Conservation (phyloP, 208 protist genomes). For the Vickermania ingenoplastis region DNA sequence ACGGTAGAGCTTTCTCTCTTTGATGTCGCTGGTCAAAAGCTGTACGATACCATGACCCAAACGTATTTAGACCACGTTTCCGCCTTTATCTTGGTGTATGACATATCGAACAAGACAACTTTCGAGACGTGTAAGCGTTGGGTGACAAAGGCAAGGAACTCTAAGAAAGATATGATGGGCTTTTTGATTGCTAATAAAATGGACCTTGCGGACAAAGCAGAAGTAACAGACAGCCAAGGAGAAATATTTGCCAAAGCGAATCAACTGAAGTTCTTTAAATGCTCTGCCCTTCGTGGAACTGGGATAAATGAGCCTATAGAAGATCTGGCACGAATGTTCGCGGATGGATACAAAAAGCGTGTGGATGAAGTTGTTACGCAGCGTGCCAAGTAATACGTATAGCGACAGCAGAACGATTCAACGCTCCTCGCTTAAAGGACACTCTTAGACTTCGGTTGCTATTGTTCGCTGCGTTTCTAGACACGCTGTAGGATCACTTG, state of each 20-base stretch:
- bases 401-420: too few species aligned
- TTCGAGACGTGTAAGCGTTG: slow-evolving; percentile 85
- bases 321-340: slow-evolving; percentile 50
- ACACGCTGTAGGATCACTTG: too few species aligned
- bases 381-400: slow-evolving; percentile 5
- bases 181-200: slow-evolving; percentile 85
- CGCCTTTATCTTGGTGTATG: slow-evolving; percentile 86
- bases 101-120: slow-evolving; percentile 83
- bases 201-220: slow-evolving; percentile 76
- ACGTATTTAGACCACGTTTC: slow-evolving; percentile 49
- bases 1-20: slow-evolving; percentile 82
- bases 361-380: slow-evolving; percentile 20
- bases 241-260: slow-evolving; percentile 67
- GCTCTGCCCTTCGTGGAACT: slow-evolving; percentile 73
- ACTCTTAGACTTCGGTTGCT: too few species aligned
- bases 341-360: slow-evolving; percentile 68
- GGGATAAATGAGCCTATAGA: slow-evolving; percentile 77
- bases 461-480: too few species aligned
- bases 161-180: slow-evolving; percentile 59
- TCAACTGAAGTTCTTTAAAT: slow-evolving; percentile 77
- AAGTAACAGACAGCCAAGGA: slow-evolving; percentile 82
- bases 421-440: too few species aligned
- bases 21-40: slow-evolving; percentile 77
- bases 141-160: slow-evolving; percentile 35
- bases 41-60: slow-evolving; percentile 74